Conservation (phyloP, 768 basidiomycete species). For the Scleroderma citrinum region DNA sequence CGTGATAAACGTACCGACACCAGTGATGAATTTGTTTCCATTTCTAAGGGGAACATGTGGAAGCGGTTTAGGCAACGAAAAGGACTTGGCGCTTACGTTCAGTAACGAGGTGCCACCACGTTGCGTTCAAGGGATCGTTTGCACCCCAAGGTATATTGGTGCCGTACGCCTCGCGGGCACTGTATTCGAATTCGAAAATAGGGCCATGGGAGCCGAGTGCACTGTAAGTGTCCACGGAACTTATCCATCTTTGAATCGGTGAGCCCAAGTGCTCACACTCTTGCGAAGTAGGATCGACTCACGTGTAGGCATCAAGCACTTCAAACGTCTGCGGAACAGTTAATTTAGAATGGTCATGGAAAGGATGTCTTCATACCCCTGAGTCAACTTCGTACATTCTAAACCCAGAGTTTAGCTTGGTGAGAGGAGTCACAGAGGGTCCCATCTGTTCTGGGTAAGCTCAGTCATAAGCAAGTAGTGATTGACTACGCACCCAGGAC, state of each 20-base stretch:
- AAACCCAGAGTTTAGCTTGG: constrained; percentile 72
- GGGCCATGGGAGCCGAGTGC: constrained; percentile 57
- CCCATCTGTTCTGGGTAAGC: constrained; percentile 41
- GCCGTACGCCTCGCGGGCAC: constrained; percentile 63
- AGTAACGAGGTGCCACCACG: constrained; percentile 79
- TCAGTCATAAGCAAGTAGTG: constrained; percentile 1
- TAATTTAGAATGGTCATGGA: constrained; percentile 1
- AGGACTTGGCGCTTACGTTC: constrained; percentile 42
- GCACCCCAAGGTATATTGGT: constrained; percentile 48
- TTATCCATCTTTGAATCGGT: constrained; percentile 46
- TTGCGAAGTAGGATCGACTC: constrained; percentile 19
- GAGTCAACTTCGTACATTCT: constrained; percentile 44
- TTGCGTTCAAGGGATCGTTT: constrained; percentile 69
- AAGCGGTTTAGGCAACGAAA: background rate
- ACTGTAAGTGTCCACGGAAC: constrained; percentile 56
- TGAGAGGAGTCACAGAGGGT: constrained; percentile 65
- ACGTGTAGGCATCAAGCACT: constrained; percentile 74
- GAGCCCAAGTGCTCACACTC: background rate
- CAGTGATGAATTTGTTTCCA: constrained; percentile 50
- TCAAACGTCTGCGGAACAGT: constrained; percentile 58
- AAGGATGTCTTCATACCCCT: constrained; percentile 35
- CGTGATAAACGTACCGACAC: constrained; percentile 41
- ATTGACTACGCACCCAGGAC: constrained; percentile 38
- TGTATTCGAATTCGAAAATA: constrained; percentile 58
- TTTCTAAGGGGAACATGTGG: constrained; percentile 33